phyloP scores from a whole-genome alignment of 805 yeast species.

The Debaryomyces castellii region DNA sequence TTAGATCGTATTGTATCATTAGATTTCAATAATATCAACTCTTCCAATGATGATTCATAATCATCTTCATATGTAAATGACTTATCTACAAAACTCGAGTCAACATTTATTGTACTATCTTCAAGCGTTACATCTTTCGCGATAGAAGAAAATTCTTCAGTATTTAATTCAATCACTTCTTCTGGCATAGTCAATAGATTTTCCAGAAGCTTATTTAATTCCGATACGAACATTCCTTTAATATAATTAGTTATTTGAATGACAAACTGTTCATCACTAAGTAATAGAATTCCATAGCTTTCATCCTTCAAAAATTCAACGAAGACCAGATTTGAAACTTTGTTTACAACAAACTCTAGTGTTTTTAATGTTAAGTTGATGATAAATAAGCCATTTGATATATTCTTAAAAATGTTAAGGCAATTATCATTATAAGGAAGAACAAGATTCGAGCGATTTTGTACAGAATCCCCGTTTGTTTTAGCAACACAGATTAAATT shows the following conservation, averaged over 20 bases:
- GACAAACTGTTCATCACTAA: conserved; percentile 25
- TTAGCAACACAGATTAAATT: conserved; percentile 35
- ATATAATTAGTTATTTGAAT: conserved; percentile 28
- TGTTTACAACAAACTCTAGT: conserved; percentile 19
- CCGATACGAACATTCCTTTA: conserved; percentile 11
- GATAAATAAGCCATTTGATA: conserved; percentile 30
- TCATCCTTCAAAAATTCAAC: conserved; percentile 32
- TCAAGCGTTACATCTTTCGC: conserved; percentile 11
- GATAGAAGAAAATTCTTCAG: not conserved
- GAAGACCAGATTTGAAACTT: conserved; percentile 11
- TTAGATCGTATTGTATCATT: conserved; percentile 25
- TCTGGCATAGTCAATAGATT: not conserved
- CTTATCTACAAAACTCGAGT: conserved; percentile 7
- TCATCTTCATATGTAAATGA: conserved; percentile 13
- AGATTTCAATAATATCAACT: conserved; percentile 14
- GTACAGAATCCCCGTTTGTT: conserved; percentile 2
- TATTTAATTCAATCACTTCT: not conserved
- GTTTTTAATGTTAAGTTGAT: conserved; percentile 27
- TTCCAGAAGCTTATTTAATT: conserved; percentile 2
- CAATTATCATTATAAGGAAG: not conserved
- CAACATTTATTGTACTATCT: conserved; percentile 13
- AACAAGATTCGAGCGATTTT: not conserved
- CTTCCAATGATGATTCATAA: conserved; percentile 14
- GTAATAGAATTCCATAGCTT: conserved; percentile 24
- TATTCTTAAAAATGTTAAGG: conserved; percentile 3